These are phyloP conservation scores for Daldinia bambusicola DNA, from an alignment of 495 filamentous ascomycete species.

Conservation along the genomic window DNA sequence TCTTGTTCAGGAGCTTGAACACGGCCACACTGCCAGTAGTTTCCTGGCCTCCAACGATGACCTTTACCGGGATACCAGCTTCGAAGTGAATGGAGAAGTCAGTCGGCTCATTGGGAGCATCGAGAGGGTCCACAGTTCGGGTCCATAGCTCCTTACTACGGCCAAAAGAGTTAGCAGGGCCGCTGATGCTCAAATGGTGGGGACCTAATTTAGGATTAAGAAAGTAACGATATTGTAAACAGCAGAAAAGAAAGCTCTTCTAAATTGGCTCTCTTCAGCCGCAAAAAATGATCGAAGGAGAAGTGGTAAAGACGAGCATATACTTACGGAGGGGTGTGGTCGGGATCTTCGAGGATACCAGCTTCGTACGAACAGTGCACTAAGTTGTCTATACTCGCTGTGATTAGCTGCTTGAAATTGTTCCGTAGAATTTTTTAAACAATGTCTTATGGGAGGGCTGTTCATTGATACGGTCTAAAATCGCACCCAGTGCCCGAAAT, in stretches of 20 bases:
- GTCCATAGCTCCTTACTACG: constrained; percentile 80
- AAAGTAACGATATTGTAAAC: background rate
- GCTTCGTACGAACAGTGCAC: constrained; percentile 93
- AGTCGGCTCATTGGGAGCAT: constrained; percentile 79
- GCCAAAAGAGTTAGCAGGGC: background rate
- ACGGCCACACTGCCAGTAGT: constrained; percentile 80
- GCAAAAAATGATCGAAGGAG: background rate
- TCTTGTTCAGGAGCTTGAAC: constrained; percentile 81
- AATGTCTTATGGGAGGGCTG: background rate
- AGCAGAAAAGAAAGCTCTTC: too few relatives aligned
- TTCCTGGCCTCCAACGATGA: constrained; percentile 64
- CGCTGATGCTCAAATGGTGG: background rate
- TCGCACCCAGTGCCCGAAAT: too few relatives aligned
- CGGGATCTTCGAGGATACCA: constrained; percentile 60
- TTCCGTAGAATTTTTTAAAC: background rate
- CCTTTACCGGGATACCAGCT: constrained; percentile 83
- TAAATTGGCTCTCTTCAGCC: too few relatives aligned
- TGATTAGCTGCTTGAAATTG: background rate
- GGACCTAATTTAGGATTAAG: background rate
- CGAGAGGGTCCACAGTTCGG: constrained; percentile 75
- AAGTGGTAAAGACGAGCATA: constrained; percentile 44
- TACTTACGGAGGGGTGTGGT: constrained; percentile 13
- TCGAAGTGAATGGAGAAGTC: constrained; percentile 84
- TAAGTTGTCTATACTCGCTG: constrained; percentile 77
- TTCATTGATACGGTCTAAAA: too few relatives aligned